A percentile compares a stretch with the other conserved stretches of the same genome.
These are phyloP conservation scores for Cladorrhinum sp. DNA, from an alignment of 2,329 filamentous ascomycete species.

Conservation along the genomic window DNA sequence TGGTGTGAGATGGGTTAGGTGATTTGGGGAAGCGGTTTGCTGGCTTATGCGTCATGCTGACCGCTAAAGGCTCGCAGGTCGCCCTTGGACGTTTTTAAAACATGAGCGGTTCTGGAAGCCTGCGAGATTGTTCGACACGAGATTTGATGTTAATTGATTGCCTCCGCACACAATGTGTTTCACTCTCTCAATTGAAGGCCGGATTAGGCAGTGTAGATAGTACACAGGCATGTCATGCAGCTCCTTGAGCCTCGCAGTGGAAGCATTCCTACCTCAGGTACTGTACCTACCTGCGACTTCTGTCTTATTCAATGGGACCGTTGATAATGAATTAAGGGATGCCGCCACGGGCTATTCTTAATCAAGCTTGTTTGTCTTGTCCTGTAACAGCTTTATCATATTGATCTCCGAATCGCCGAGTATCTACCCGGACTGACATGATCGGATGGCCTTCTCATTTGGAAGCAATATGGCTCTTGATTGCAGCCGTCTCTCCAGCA, in stretches of 20 bases:
- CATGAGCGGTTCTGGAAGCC: neutral
- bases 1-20: neutral
- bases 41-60: neutral
- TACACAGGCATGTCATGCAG: neutral
- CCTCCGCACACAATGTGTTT: neutral
- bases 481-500: neutral
- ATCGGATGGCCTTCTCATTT: neutral
- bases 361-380: too few relatives aligned
- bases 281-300: too few relatives aligned
- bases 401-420: neutral
- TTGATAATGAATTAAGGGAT: neutral
- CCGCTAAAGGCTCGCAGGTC: neutral
- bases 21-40: neutral
- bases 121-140: neutral
- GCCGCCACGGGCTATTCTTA: neutral
- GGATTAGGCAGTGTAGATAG: too few relatives aligned
- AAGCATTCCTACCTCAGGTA: neutral
- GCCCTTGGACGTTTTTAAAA: neutral
- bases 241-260: neutral
- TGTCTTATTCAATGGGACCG: neutral
- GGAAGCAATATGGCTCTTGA: neutral
- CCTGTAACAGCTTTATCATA: neutral
- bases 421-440: neutral
- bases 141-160: neutral
- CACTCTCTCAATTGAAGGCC: neutral